Percentiles rank a stretch among this genome's conserved stretches.
Evolutionary conservation across 2,329 filamentous ascomycete species (phyloP).

Genomic region (Fusarium neocosmosporiellum): DNA sequence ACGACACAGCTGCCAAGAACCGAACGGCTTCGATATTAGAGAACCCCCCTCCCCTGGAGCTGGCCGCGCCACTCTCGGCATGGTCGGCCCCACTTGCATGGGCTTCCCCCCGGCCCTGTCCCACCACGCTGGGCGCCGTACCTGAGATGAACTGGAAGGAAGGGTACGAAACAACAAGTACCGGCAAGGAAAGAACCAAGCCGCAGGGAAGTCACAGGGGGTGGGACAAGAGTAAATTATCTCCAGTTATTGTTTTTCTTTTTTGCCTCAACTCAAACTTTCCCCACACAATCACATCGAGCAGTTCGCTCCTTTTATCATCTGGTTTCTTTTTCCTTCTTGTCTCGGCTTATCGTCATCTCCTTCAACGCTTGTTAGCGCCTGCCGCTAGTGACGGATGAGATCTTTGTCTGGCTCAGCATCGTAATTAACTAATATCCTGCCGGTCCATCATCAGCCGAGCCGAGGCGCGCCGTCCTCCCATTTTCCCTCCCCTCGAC

Average conservation of each 20-base stretch:
- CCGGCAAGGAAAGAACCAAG: slow-evolving; percentile 15
- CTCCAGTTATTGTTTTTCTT: not conserved
- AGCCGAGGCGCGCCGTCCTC: slow-evolving; percentile 18
- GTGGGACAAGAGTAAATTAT: slow-evolving; percentile 13
- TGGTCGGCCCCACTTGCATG: slow-evolving; percentile 13
- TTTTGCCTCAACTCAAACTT: not conserved
- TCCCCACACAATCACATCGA: not conserved
- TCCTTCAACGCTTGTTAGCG: slow-evolving; percentile 12
- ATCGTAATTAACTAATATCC: slow-evolving; percentile 38
- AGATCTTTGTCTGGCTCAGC: slow-evolving; percentile 11
- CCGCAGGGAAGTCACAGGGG: not conserved
- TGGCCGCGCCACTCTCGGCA: slow-evolving; percentile 9
- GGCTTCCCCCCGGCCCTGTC: slow-evolving; percentile 1
- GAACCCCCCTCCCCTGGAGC: not conserved
- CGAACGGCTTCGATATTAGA: not conserved
- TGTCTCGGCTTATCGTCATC: not conserved
- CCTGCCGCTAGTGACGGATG: slow-evolving; percentile 16
- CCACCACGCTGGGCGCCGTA: not conserved
- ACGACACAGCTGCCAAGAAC: not conserved
- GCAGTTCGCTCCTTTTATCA: slow-evolving; percentile 6
- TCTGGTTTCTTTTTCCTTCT: not conserved
- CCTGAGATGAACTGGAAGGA: not conserved
- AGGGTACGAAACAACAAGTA: slow-evolving; percentile 21
- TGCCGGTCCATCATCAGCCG: slow-evolving; percentile 9
- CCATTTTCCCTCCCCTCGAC: not conserved